Evolutionary conservation across 768 basidiomycete species (phyloP).

Genomic region (Candolleomyces eurysporus): DNA sequence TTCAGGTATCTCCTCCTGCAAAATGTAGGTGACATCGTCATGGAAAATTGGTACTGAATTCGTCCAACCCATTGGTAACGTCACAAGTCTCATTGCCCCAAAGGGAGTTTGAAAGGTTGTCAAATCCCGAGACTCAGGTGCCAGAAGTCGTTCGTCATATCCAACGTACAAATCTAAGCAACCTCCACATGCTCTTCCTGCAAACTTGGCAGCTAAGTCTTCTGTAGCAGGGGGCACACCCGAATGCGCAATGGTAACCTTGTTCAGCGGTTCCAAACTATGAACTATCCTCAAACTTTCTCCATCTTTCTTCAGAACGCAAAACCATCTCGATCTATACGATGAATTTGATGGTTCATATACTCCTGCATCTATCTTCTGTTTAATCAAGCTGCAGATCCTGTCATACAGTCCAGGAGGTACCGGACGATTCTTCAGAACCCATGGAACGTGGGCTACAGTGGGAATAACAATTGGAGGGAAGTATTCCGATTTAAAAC

Average conservation of each 20-base stretch:
- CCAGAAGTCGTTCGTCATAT: slow-evolving; percentile 3
- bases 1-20: slow-evolving; percentile 34
- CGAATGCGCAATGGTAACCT: slow-evolving; percentile 27
- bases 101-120: slow-evolving; percentile 12
- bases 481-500: slow-evolving; percentile 16
- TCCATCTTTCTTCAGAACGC: slow-evolving; percentile 33
- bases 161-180: slow-evolving; percentile 8
- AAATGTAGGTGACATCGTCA: slow-evolving; percentile 16
- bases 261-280: slow-evolving; percentile 35
- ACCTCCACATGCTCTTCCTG: slow-evolving; percentile 3
- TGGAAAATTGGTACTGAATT: slow-evolving; percentile 12
- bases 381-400: slow-evolving; percentile 9
- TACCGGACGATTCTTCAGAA: slow-evolving; percentile 9
- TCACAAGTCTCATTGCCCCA: slow-evolving; percentile 6
- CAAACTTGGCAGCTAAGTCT: slow-evolving; percentile 22
- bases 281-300: too few species aligned
- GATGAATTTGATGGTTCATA: slow-evolving; percentile 28
- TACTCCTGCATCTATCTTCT: slow-evolving; percentile 32
- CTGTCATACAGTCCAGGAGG: slow-evolving; percentile 12
- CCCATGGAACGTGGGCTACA: slow-evolving; percentile 11
- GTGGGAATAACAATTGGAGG: slow-evolving; percentile 12
- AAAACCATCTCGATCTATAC: slow-evolving; percentile 39
- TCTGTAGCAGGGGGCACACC: slow-evolving; percentile 26
- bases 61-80: slow-evolving; percentile 14
- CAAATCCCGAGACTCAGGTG: slow-evolving; percentile 2